Percentiles rank a stretch among this genome's conserved stretches.
These are phyloP conservation scores for Phytopythium ostracodes DNA, from an alignment of 352 stramenopile genomes.

Conservation along the genomic window DNA sequence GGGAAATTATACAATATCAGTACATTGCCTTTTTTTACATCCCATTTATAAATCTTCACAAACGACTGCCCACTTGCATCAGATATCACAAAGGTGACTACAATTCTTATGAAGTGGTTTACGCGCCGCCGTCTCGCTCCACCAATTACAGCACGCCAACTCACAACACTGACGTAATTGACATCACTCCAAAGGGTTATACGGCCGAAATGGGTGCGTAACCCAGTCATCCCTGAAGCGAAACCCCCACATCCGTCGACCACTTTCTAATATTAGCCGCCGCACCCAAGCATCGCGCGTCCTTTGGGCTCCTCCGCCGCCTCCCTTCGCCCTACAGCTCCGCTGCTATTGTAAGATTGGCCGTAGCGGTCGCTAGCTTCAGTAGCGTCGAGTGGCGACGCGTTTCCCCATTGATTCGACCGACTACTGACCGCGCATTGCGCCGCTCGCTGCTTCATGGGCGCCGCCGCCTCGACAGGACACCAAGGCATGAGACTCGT, in stretches of 20 bases:
- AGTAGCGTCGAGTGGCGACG: too few species aligned
- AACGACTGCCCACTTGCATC: background rate
- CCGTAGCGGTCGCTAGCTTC: background rate
- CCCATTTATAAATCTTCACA: too few species aligned
- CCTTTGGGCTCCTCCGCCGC: background rate
- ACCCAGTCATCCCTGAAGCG: background rate
- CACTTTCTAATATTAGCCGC: slow-evolving; percentile 1
- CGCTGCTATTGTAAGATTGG: background rate
- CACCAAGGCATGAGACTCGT: slow-evolving; percentile 6
- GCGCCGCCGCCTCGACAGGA: slow-evolving; percentile 5
- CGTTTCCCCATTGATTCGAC: background rate
- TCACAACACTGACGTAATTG: background rate
- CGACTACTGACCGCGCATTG: background rate
- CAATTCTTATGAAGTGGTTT: background rate
- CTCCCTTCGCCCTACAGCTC: background rate
- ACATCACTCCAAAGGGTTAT: background rate
- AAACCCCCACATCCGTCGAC: background rate
- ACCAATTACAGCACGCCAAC: background rate
- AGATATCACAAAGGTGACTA: background rate
- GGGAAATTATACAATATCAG: too few species aligned
- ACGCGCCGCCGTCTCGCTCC: background rate
- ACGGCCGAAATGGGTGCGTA: background rate
- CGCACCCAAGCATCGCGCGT: background rate
- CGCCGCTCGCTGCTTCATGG: slow-evolving; percentile 1
- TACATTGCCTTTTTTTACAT: too few species aligned